These are phyloP conservation scores for Bidens hawaiensis DNA, from an alignment of 140 eudicot genomes.

Conservation along the genomic window DNA sequence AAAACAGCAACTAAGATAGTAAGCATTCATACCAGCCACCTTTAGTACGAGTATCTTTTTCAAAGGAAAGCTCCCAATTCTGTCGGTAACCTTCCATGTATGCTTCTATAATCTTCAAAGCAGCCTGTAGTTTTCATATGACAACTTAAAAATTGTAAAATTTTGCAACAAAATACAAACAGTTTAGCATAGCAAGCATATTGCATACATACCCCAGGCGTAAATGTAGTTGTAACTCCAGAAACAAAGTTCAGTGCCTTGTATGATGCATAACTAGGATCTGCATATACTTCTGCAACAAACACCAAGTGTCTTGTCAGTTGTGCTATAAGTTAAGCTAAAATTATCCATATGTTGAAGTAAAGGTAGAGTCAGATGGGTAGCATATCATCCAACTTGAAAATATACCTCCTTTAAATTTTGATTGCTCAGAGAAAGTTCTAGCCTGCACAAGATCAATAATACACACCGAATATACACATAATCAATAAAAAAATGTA, in stretches of 20 bases:
- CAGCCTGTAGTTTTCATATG: slow-evolving; percentile 48
- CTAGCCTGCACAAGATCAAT: slow-evolving; percentile 62
- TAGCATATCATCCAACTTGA: neutral
- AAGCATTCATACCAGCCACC: slow-evolving; percentile 79
- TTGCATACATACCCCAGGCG: slow-evolving; percentile 69
- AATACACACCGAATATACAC: neutral
- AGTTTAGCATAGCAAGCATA: slow-evolving; percentile 1
- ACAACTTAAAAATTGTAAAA: neutral
- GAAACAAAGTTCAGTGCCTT: slow-evolving; percentile 78
- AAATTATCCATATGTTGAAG: neutral
- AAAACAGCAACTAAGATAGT: neutral
- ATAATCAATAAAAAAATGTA: neutral
- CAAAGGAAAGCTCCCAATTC: slow-evolving; percentile 90
- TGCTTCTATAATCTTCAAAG: slow-evolving; percentile 73
- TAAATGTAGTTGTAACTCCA: slow-evolving; percentile 83
- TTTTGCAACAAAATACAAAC: neutral
- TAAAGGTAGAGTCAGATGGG: neutral
- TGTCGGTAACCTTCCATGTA: slow-evolving; percentile 96
- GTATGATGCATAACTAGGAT: slow-evolving; percentile 78
- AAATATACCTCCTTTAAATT: slow-evolving; percentile 76
- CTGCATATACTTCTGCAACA: slow-evolving; percentile 89
- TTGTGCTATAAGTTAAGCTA: neutral
- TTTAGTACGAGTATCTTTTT: slow-evolving; percentile 80
- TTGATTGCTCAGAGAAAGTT: slow-evolving; percentile 66
- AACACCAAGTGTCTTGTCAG: slow-evolving; percentile 9